These are phyloP conservation scores for Salix purpurea DNA, from an alignment of 345 rosid genomes.

Conservation along the genomic window DNA sequence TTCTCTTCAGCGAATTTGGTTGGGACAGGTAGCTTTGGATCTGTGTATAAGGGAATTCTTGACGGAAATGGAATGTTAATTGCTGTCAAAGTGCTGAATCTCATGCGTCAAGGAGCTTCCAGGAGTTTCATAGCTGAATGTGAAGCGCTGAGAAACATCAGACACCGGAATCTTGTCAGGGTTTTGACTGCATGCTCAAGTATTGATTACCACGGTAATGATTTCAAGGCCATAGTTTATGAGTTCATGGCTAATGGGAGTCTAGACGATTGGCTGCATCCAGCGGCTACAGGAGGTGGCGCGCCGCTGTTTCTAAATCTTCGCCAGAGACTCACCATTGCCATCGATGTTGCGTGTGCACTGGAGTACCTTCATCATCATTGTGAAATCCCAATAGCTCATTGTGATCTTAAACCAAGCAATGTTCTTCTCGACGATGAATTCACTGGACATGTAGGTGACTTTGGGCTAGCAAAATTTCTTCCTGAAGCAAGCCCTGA, in stretches of 20 bases:
- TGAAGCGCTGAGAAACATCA: constrained; percentile 7
- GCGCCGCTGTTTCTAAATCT: too few relatives aligned
- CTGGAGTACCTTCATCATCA: neutral
- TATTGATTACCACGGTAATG: constrained; percentile 20
- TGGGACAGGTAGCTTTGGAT: constrained; percentile 27
- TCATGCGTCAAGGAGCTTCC: constrained; percentile 18
- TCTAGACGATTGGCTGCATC: constrained; percentile 9
- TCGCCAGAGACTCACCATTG: too few relatives aligned
- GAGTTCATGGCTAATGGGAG: constrained; percentile 21
- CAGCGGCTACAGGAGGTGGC: too few relatives aligned
- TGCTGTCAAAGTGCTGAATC: constrained; percentile 22
- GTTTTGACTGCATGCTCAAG: constrained; percentile 14
- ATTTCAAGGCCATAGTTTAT: constrained; percentile 16
- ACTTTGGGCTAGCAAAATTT: neutral
- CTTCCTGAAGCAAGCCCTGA: neutral
- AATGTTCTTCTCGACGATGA: neutral
- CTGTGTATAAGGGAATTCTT: constrained; percentile 18
- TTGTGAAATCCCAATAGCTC: neutral
- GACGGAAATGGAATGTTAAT: neutral
- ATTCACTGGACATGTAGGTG: neutral
- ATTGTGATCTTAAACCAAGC: neutral
- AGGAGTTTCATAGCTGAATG: constrained; percentile 19
- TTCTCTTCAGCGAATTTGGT: constrained; percentile 16
- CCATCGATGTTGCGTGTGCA: neutral
- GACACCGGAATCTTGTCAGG: constrained; percentile 18